phyloP scores from a whole-genome alignment of 1,139 yeast genomes.

The Zygosaccharomyces pseudobailii region DNA sequence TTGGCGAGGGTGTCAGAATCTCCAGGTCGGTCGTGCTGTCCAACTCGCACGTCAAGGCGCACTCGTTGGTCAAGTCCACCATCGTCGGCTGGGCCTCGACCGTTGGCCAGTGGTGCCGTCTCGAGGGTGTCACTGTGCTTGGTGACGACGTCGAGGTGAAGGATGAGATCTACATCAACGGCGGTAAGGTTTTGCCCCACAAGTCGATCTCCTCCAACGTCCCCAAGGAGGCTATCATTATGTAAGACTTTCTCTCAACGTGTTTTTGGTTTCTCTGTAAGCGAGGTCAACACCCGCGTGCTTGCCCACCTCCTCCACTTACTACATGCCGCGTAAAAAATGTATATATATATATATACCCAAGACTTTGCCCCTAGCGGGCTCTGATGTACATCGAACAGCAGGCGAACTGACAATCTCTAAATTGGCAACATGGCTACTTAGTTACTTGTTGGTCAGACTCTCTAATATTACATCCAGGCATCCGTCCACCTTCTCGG shows the following conservation, averaged over 20 bases:
- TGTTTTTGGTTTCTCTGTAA: not conserved
- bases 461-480: conserved; percentile 31
- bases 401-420: no score
- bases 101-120: conserved; percentile 98
- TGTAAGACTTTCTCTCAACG: conserved; percentile 43
- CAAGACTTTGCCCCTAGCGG: not conserved
- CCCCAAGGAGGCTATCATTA: conserved; percentile 95
- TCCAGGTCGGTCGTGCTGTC: conserved; percentile 90
- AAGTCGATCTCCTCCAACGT: conserved; percentile 94
- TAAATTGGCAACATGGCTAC: not conserved
- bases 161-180: conserved; percentile 97
- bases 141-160: conserved; percentile 99
- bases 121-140: conserved; percentile 94
- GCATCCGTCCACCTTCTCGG: conserved; percentile 51
- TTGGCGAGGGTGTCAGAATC: conserved; percentile 99
- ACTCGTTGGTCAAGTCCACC: conserved; percentile 96
- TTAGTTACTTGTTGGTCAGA: conserved; percentile 15
- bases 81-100: conserved; percentile 99
- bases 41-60: conserved; percentile 90
- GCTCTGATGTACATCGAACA: no score
- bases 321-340: not conserved
- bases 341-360: not conserved
- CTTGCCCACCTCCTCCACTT: not conserved
- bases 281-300: conserved; percentile 12
- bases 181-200: conserved; percentile 99